Percentiles rank a stretch among this genome's conserved stretches.
Evolutionary conservation across 2,329 filamentous ascomycete species (phyloP).

Genomic region (Clarireedia paspali): DNA sequence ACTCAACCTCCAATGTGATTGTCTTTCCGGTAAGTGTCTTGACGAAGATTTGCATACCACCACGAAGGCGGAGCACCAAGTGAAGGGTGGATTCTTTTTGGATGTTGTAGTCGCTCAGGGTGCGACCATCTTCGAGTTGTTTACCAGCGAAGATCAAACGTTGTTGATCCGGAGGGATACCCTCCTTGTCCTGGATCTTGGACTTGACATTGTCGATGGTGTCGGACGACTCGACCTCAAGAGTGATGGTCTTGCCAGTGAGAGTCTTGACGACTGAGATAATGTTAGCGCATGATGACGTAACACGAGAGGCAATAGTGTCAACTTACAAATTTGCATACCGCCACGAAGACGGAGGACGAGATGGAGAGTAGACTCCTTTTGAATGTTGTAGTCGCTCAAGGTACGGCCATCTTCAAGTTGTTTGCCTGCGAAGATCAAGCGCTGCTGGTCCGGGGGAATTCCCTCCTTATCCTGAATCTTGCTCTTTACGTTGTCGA

Average conservation of each 20-base stretch:
- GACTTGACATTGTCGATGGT: no score
- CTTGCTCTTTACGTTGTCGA: no score
- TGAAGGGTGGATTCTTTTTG: constrained; percentile 85
- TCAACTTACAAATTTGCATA: constrained; percentile 54
- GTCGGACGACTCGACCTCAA: no score
- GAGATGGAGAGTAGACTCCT: constrained; percentile 75
- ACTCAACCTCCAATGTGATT: constrained; percentile 61
- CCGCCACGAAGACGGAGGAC: constrained; percentile 76
- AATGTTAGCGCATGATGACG: constrained; percentile 44
- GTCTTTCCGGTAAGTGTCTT: constrained; percentile 66
- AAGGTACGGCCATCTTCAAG: no score
- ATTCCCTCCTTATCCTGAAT: no score
- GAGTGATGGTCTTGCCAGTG: constrained; percentile 36
- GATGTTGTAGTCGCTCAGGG: constrained; percentile 70
- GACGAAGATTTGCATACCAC: constrained; percentile 72
- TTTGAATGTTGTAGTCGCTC: constrained; percentile 86
- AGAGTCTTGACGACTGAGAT: constrained; percentile 54
- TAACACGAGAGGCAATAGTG: constrained; percentile 42
- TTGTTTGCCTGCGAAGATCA: no score
- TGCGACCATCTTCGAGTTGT: no score
- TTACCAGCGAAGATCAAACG: no score
- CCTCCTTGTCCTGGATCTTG: no score
- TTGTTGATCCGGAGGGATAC: no score
- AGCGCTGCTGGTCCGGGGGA: no score
- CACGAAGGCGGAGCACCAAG: constrained; percentile 71